phyloP scores from a whole-genome alignment of 371 early-diverging fungal species.

The Nematocida ironsii region DNA sequence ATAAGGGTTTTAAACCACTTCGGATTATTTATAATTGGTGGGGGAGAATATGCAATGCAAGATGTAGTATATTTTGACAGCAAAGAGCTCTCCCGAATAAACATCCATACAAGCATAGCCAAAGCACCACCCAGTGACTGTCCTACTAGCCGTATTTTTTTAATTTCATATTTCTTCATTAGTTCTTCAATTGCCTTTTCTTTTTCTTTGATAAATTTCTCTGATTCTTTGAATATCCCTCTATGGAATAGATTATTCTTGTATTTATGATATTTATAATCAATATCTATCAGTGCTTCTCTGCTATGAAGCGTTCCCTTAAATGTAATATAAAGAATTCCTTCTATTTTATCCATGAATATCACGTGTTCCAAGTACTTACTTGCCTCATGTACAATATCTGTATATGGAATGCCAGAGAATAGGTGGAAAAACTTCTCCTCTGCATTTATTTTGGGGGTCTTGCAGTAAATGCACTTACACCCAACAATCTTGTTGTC shows the following conservation, averaged over 20 bases:
- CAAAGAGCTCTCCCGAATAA: slow-evolving; percentile 19
- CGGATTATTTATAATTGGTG: slow-evolving; percentile 49
- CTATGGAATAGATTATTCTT: slow-evolving; percentile 57
- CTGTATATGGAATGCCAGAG: slow-evolving; percentile 49
- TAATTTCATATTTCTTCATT: slow-evolving; percentile 28
- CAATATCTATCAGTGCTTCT: slow-evolving; percentile 55
- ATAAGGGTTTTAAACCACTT: slow-evolving; percentile 15
- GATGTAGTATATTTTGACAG: slow-evolving; percentile 27
- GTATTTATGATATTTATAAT: slow-evolving; percentile 52
- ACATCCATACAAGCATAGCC: slow-evolving; percentile 63
- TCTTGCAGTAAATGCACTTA: slow-evolving; percentile 24
- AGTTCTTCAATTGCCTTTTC: slow-evolving; percentile 25
- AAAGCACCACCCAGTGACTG: slow-evolving; percentile 71
- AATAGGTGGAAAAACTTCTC: slow-evolving; percentile 52
- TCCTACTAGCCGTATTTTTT: slow-evolving; percentile 67
- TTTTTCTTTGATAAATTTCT: slow-evolving; percentile 58
- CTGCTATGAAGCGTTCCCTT: slow-evolving; percentile 47
- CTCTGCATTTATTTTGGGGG: slow-evolving; percentile 3
- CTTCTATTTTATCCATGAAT: slow-evolving; percentile 34
- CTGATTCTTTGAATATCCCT: slow-evolving; percentile 65
- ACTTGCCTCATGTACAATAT: slow-evolving; percentile 48
- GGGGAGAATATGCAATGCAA: slow-evolving; percentile 47
- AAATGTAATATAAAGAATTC: slow-evolving; percentile 45
- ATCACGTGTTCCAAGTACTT: slow-evolving; percentile 54
- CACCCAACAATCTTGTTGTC: slow-evolving; percentile 17